Base-by-base conservation (phyloP, 1,284 basidiomycete species). In the Fomitopsis pinicola region DNA sequence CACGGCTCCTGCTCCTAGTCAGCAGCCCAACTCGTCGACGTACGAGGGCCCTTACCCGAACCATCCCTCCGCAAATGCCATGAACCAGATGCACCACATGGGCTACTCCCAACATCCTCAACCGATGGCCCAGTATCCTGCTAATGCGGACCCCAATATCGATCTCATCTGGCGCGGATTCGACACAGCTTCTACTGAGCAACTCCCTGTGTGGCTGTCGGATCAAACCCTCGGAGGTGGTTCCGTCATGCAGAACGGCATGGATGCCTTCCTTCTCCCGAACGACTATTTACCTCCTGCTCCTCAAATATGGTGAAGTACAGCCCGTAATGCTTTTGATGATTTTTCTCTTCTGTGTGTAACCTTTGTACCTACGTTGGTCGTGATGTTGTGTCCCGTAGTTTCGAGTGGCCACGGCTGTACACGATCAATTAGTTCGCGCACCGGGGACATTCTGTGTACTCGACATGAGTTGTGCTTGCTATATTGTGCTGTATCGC, bases 241-340 rank as follows among this genome's bases (percentile, higher is more conserved):
- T 64, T 82, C 85, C 6, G 88, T 92, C 72, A 82, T 85, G 28
- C 89, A 91, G 72, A 82, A 88, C 67, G 91, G 91, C 61, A 90
- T 93, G 78, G 88, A 93, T 69, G 89, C 91, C 15, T 92, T 92
- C 75, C 77, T 93, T 58, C 78, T 93, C 48, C 91, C 91, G 17
- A 75, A 77, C 42, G 87, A 91, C 69, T 92, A 88, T 67, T 78
- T 91, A 50, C 86, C 86, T 2, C 78, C 84, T 60, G 79, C 83
- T 30, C 81, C 85, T 48, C 88, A 89, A 71, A 91, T 91, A 61
- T 91, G 89, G 89, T 91, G 67, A 70, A 26, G 52, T 67, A 60
- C 59, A 1, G 42, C 17, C 26, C 58, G 28, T 53, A 45, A 44
- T 55, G 45, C 46, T 58, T 46, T 54, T 46, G 58, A 50, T 63